Base-by-base conservation (phyloP, 2,329 filamentous ascomycete species). In the Nigrospora osmanthi region DNA sequence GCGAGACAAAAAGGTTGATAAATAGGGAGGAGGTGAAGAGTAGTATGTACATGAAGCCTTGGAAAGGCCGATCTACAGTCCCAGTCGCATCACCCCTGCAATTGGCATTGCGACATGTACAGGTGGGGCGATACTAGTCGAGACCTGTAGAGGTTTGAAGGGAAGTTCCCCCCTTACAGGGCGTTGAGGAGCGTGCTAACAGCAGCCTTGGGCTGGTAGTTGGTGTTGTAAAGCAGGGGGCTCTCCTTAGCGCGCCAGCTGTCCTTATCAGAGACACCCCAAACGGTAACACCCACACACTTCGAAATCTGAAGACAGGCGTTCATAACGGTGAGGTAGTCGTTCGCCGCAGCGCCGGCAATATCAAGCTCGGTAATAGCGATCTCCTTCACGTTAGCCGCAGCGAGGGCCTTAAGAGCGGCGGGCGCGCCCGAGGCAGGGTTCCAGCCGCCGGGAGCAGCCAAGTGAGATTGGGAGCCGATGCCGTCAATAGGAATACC, bases 351-450 rank as follows among this genome's bases (percentile, higher is more conserved):
- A 6, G 71, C 72, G 14, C 66, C 64, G 30, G 66, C 67, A 51
- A 79, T 76, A 56, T 79, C 75, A 36, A 80, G 64, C 58, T 79
- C 75, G 6, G 75, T 80, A 44, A 80, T 66, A 2, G 75, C 75
- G 33, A 75, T 68, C 52, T 79, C 75, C 12, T 47, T 43, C 11
- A 61, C 52, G 12, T 65, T 67, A 3, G 67, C 63, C 13, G 54
- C 57, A 40, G 71, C 73, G 15, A 76, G 61, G 12, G 61, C 60
- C 44, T 66, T 57, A 17, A 78, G 57, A 15, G 73, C 69, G 14
- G 52, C 64, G 13, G 62, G 57, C 11, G 58, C 56, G 30, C 62
- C 63, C 23, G 58, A 61, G 46, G 66, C 66, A n/a, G 30, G 11
- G 31, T 41, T 41, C 39, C 39, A 41, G 30, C 39, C 39, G 15